Conservation (phyloP, 2,329 filamentous ascomycete genomes). For the Escovopsis sp. region DNA sequence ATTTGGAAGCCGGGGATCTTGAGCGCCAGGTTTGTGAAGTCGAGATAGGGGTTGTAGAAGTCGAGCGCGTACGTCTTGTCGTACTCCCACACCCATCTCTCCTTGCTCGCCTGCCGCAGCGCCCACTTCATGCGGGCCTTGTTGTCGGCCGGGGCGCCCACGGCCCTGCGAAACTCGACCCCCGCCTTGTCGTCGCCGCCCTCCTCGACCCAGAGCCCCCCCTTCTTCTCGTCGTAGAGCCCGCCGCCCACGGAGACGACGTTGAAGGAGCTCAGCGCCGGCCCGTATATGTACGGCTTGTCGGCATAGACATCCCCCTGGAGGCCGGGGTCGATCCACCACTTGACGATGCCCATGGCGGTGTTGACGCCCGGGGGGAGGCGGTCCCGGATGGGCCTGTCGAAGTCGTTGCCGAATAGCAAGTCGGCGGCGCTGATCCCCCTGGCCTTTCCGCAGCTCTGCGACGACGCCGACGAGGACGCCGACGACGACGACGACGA, state of each 20-base stretch:
- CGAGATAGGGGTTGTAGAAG: constrained; percentile 87
- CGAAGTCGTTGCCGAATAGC: constrained; percentile 92
- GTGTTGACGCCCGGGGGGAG: constrained; percentile 77
- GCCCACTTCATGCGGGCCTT: constrained; percentile 47
- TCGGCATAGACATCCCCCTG: constrained; percentile 86
- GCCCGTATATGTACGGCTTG: constrained; percentile 71
- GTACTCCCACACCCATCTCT: constrained; percentile 40
- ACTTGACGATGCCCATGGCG: constrained; percentile 73
- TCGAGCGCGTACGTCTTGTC: constrained; percentile 38
- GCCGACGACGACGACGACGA: too few relatives aligned
- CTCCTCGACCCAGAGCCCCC: constrained; percentile 46
- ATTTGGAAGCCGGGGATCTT: constrained; percentile 58
- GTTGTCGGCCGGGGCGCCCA: constrained; percentile 36
- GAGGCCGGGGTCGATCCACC: constrained; percentile 80
- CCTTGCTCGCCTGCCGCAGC: constrained; percentile 32
- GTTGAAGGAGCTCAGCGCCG: constrained; percentile 69
- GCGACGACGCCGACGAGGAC: neutral
- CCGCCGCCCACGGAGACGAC: constrained; percentile 49
- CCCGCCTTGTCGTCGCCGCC: constrained; percentile 46
- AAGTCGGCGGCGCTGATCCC: constrained; percentile 57
- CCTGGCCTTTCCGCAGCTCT: constrained; percentile 9
- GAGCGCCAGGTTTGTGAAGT: constrained; percentile 62
- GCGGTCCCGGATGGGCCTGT: constrained; percentile 72
- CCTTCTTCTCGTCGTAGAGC: constrained; percentile 30
- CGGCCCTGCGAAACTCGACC: constrained; percentile 25